phyloP scores from a whole-genome alignment of 2,329 filamentous ascomycete species.

The Sarocladiaceae sp. region DNA sequence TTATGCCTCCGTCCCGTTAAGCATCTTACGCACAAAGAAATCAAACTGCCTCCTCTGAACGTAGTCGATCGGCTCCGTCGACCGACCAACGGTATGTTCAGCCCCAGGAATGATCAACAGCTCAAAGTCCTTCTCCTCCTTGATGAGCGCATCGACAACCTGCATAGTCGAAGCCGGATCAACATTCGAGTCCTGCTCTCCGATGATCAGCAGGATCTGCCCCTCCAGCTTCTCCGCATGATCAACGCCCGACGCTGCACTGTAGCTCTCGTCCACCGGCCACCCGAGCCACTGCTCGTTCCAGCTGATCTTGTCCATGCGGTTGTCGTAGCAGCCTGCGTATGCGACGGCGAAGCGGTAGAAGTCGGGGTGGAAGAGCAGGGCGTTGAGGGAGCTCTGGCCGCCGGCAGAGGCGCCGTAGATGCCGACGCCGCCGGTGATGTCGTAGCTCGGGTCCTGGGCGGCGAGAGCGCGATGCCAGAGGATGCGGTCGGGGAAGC shows the following conservation, averaged over 20 bases:
- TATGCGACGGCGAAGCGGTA: constrained; percentile 22
- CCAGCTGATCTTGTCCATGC: constrained; percentile 25
- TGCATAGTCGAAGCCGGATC: constrained; percentile 24
- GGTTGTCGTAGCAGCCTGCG: constrained; percentile 24
- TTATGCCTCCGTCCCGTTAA: background rate
- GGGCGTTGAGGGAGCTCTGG: constrained; percentile 20
- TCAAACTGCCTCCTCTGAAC: constrained; percentile 2
- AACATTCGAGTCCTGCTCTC: constrained; percentile 17
- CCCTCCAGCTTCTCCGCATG: constrained; percentile 22
- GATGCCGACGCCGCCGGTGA: constrained; percentile 18
- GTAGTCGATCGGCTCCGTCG: constrained; percentile 1
- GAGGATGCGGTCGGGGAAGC: constrained; percentile 22
- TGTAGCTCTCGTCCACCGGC: constrained; percentile 22
- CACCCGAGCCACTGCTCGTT: constrained; percentile 27
- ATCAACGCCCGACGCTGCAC: constrained; percentile 20
- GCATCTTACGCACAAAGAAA: constrained; percentile 1
- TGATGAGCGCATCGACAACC: constrained; percentile 19
- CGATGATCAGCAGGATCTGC: constrained; percentile 21
- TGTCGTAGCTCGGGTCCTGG: background rate
- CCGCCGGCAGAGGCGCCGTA: constrained; percentile 24
- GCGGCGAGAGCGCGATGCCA: constrained; percentile 22
- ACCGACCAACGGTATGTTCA: background rate
- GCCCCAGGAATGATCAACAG: constrained; percentile 20
- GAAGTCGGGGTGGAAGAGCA: constrained; percentile 22
- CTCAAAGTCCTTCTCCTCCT: constrained; percentile 22